Base-by-base conservation (phyloP, 2,329 filamentous ascomycete genomes). In the Pyricularia grisea region DNA sequence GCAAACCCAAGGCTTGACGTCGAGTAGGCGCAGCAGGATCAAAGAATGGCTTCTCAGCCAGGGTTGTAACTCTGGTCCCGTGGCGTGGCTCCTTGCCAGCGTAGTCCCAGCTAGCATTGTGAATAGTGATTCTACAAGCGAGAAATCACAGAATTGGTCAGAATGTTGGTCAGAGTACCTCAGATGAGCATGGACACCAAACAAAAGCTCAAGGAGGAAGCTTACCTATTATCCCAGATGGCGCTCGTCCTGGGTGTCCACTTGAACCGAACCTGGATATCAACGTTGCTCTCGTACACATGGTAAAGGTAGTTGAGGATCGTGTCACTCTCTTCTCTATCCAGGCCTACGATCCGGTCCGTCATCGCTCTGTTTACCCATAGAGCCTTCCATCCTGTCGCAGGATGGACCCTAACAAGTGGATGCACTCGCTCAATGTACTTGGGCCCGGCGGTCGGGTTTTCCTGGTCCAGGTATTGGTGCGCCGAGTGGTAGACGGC, bases 101-200 rank as follows among this genome's bases (percentile, higher is more conserved):
- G 74, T 92, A 92, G 72, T 92, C 89, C 88, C 89, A 92, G 73
- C 86, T 89, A 0, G 89, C 90, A 71, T 91, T 92, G 73, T 92
- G 89, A 55, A 92, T 92, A 0, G 90, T 91, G 70, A 91, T 89
- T 58, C 88, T 61, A 61, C 12, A 27, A 3, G 50, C 9, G 14
- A 25, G 55, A 9, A 10, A 23, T n/a, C 55, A 23, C 87, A 36
- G 2, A 1, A 17, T 68, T 5, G 23, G 33, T 71, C 4, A 71
- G 68, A 5, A 65, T 33, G 50, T 3, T 25, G 58, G 17, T 58
- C 7, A 7, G 33, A 36, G 5, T 7, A 10, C 9, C 31, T 33
- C 31, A 9, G 31, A 10, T n/a, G 9, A 5, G 31, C 5, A 33
- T 33, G 4, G 9, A 10, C 4, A 33, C 5, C 31, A 33, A 10